Evolutionary conservation across 768 basidiomycete genomes (phyloP).

Genomic region (Agaricus subrufescens): DNA sequence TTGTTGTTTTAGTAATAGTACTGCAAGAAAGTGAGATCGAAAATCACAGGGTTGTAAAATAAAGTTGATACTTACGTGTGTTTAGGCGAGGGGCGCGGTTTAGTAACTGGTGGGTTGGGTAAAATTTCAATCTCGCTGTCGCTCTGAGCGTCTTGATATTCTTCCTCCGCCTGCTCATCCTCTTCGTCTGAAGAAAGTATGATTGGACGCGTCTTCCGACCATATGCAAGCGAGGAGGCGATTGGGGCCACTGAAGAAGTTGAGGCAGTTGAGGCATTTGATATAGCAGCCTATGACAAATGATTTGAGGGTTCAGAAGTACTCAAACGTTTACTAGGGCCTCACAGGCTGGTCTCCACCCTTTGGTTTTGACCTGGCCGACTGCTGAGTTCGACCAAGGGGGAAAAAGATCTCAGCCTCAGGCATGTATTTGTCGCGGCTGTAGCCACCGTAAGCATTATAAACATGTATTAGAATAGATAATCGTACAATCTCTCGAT

Average conservation of each 20-base stretch:
- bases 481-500: constrained; percentile 4
- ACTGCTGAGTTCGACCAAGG: constrained; percentile 6
- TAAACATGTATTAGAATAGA: background rate
- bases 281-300: constrained; percentile 9
- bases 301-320: background rate
- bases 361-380: background rate
- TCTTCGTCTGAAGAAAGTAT: constrained; percentile 36
- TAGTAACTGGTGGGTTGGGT: constrained; percentile 7
- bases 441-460: background rate
- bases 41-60: background rate
- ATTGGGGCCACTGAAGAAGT: constrained; percentile 17
- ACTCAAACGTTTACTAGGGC: background rate
- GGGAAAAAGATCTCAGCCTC: constrained; percentile 4
- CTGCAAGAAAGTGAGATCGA: background rate
- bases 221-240: background rate
- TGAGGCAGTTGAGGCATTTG: constrained; percentile 10
- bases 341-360: background rate
- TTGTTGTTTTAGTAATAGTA: background rate
- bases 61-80: background rate
- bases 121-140: constrained; percentile 11
- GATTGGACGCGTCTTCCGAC: constrained; percentile 17
- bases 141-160: constrained; percentile 10
- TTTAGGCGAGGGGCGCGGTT: constrained; percentile 4
- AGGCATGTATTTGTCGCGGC: constrained; percentile 3
- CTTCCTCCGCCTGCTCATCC: constrained; percentile 15